Evolutionary conservation across 176 grass and related monocot species (phyloP).

Genomic region (Carex kokanica): DNA sequence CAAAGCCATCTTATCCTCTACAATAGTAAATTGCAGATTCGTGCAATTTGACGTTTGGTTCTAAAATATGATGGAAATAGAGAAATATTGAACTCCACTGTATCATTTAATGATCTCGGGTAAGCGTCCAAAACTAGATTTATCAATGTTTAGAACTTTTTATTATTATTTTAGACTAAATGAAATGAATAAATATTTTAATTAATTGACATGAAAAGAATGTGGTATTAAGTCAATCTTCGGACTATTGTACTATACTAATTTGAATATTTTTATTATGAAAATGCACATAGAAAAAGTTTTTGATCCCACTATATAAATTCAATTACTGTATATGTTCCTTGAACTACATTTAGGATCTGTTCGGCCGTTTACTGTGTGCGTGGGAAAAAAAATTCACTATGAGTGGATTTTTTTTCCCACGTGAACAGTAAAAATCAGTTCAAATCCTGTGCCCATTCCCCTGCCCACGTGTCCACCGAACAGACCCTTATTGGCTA

Average conservation of each 20-base stretch:
- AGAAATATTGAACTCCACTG: neutral
- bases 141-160: neutral
- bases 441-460: too few relatives aligned
- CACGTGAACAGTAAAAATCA: too few relatives aligned
- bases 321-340: too few relatives aligned
- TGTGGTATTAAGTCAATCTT: neutral
- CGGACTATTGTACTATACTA: neutral
- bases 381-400: too few relatives aligned
- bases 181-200: neutral
- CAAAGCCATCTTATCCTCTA: neutral
- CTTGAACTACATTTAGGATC: too few relatives aligned
- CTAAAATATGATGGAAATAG: neutral
- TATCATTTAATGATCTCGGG: neutral
- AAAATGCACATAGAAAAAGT: neutral
- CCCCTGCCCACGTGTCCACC: too few relatives aligned
- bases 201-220: neutral
- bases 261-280: neutral
- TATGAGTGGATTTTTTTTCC: too few relatives aligned
- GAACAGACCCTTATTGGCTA: too few relatives aligned
- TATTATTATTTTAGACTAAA: neutral
- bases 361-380: too few relatives aligned
- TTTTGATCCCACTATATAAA: neutral
- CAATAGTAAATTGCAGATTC: neutral
- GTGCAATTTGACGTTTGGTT: neutral
- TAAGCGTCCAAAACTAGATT: neutral